Evolutionary conservation across 441 rosid species (phyloP).

Genomic region (Gossypium davidsonii): DNA sequence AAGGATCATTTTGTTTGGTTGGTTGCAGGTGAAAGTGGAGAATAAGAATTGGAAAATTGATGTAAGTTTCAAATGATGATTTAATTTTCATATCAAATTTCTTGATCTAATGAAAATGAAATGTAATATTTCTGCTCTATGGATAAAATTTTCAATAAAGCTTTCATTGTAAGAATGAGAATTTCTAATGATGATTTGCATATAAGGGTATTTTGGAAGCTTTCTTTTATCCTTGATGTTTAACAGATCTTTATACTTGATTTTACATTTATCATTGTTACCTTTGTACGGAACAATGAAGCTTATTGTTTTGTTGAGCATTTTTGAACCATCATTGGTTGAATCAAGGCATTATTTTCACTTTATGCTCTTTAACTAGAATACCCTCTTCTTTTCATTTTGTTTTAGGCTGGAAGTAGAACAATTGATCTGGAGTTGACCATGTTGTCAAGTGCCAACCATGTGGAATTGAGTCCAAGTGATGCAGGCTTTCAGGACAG

Average conservation of each 20-base stretch:
- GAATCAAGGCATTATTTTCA: neutral
- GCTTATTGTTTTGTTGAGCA: neutral
- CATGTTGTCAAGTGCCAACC: slow-evolving; percentile 74
- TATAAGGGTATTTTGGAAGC: neutral
- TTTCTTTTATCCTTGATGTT: neutral
- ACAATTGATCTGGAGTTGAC: slow-evolving; percentile 81
- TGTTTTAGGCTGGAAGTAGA: slow-evolving; percentile 77
- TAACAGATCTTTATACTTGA: neutral
- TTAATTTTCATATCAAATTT: neutral
- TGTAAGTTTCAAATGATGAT: slow-evolving; percentile 37
- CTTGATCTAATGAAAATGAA: neutral
- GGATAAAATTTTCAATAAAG: neutral
- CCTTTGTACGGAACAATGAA: neutral
- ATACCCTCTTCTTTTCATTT: neutral
- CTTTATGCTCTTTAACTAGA: neutral
- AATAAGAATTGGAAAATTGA: slow-evolving; percentile 79
- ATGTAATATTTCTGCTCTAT: neutral
- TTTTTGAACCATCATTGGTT: neutral
- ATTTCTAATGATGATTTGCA: neutral
- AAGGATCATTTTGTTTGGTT: slow-evolving; percentile 8
- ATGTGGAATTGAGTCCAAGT: slow-evolving; percentile 84
- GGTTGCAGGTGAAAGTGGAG: slow-evolving; percentile 91
- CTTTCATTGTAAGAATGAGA: neutral
- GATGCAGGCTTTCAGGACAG: slow-evolving; percentile 96
- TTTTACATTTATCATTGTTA: neutral